Conservation (phyloP, 73 alveolate species). For the Stentor roeselii region DNA sequence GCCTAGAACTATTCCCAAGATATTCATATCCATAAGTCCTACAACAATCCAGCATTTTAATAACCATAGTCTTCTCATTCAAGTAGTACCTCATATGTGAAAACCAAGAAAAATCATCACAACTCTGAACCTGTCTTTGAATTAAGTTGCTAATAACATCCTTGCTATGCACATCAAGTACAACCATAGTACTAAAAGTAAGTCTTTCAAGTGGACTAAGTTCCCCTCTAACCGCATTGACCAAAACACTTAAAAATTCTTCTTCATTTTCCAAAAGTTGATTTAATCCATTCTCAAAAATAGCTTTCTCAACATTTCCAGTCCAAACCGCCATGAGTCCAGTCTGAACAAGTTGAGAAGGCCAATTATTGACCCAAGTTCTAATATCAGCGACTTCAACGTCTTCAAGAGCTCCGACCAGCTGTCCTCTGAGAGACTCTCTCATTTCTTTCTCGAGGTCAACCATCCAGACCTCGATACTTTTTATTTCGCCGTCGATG, state of each 20-base stretch:
- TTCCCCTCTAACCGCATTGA: constrained; percentile 43
- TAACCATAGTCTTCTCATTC: constrained; percentile 50
- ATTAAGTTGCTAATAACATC: constrained; percentile 63
- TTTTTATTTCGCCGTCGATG: constrained; percentile 62
- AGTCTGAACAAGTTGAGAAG: constrained; percentile 56
- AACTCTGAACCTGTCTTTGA: constrained; percentile 39
- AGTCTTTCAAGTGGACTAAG: not conserved
- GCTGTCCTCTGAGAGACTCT: constrained; percentile 39
- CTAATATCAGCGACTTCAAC: constrained; percentile 40
- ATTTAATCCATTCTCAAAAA: constrained; percentile 26
- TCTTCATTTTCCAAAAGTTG: constrained; percentile 36
- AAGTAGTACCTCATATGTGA: constrained; percentile 69
- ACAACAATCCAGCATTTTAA: constrained; percentile 71
- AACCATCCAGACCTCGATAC: constrained; percentile 67
- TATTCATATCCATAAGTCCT: constrained; percentile 94
- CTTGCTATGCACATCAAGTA: constrained; percentile 75
- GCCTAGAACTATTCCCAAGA: constrained; percentile 88
- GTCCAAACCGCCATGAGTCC: constrained; percentile 54
- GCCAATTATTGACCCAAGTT: constrained; percentile 66
- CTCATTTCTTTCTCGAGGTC: constrained; percentile 60
- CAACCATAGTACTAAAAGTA: constrained; percentile 73
- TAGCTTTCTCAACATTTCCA: constrained; percentile 42
- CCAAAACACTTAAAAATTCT: constrained; percentile 38
- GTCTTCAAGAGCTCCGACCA: constrained; percentile 42
- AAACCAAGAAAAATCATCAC: constrained; percentile 79